Base-by-base conservation (phyloP, 108 stramenopile species). In the Bacterosira constricta region DNA sequence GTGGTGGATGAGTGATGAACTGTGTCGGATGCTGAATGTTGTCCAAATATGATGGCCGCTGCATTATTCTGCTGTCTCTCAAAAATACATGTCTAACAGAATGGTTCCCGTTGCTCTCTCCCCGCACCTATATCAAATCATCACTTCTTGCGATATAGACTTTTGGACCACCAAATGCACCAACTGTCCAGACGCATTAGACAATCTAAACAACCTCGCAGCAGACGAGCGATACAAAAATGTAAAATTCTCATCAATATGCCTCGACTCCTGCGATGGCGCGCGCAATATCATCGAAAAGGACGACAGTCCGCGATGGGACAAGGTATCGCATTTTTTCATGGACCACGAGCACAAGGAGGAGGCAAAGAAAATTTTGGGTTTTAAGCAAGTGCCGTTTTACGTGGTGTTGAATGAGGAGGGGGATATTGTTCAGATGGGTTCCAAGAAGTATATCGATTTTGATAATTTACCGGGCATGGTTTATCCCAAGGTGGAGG, bases 131-230 rank as follows among this genome's bases (percentile, higher is more conserved):
- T 38, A 29, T 38, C n/a, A n/a, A n/a, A n/a, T n/a, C n/a, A 41
- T 18, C 32, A 26, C 53, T 30, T 21, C n/a, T 44, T 18, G 20
- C 59, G 27, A 26, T 15, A 25, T 46, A 94, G 91, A 95, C 80
- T 93, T 95, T 78, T 95, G 94, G 94, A 95, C 94, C 31, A 95
- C 94, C 30, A 83, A 82, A 80, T 95, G 91, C 45, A 91, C 89
- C 4, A 61, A 80, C 23, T 95, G 94, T 70, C 94, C 94, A 0
- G 86, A 72, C 56, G 94, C 94, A 9, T 75, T 95, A 47, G 90
- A 95, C 56, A 82, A 88, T 53, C 76, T 92, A 25, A 66, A 90
- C 45, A 41, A 63, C 26, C 44, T 86, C 23, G 87, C 91, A 11
- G 30, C 53, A 27, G 76, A 89, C 15, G 81, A 86, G 3, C 65